Conservation (phyloP, 768 basidiomycete species). For the Tylopilus balloui region DNA sequence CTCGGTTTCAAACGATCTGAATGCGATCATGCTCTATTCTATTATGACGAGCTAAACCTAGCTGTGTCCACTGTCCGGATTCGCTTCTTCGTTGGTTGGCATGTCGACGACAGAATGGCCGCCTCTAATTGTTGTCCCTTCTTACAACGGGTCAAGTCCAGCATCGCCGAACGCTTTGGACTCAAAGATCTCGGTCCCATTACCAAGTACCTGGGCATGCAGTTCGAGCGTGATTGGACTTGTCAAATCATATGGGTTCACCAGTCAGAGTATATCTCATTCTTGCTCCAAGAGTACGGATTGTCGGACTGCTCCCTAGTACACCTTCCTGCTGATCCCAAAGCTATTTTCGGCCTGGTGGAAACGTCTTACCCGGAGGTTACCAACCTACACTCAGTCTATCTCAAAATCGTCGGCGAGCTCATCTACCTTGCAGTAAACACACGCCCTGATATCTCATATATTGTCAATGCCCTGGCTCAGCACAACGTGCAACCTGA, state of each 20-base stretch:
- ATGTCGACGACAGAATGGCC: neutral
- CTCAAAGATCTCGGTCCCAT: neutral
- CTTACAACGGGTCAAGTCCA: rapidly evolving
- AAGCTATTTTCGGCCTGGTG: neutral
- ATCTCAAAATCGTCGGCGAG: neutral
- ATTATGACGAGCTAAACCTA: neutral
- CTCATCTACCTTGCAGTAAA: neutral
- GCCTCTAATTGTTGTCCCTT: neutral
- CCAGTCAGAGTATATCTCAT: neutral
- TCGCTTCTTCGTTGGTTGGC: neutral
- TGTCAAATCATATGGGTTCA: neutral
- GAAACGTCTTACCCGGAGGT: neutral
- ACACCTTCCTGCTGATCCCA: neutral
- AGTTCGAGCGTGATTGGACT: neutral
- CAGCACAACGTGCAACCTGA: neutral
- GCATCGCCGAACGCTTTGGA: neutral
- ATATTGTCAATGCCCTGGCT: neutral
- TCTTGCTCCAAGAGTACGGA: neutral
- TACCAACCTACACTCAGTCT: neutral
- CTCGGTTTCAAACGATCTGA: neutral
- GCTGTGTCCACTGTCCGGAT: neutral
- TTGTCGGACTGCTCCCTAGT: neutral
- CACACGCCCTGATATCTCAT: neutral
- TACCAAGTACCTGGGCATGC: neutral
- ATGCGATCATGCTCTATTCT: neutral